Conservation (phyloP, 2,329 filamentous ascomycete genomes). For the Epichloe sylvatica region DNA sequence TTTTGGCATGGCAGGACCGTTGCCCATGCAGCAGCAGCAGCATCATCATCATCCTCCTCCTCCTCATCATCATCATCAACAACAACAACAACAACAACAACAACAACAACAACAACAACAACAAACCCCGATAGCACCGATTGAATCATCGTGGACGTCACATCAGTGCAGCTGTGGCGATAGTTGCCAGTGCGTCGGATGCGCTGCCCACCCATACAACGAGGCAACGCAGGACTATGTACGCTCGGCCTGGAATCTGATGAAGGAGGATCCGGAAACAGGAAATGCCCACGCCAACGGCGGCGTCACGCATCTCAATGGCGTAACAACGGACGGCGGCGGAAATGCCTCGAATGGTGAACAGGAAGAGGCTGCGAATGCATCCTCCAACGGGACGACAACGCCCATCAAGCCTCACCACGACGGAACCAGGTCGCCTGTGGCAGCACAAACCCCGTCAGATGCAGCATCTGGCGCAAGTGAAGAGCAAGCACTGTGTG, state of each 20-base stretch:
- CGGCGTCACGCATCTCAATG: no score
- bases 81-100: neutral
- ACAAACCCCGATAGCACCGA: slow-evolving; percentile 5
- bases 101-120: neutral
- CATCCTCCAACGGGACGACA: slow-evolving; percentile 9
- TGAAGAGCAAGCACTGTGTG: slow-evolving; percentile 38
- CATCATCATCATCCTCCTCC: neutral
- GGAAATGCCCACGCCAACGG: slow-evolving; percentile 8
- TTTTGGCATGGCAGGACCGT: slow-evolving; percentile 13
- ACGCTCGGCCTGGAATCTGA: slow-evolving; percentile 31
- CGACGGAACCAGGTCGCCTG: slow-evolving; percentile 23
- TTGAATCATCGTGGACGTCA: slow-evolving; percentile 19
- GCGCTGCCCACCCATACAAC: slow-evolving; percentile 54
- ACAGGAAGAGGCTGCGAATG: slow-evolving; percentile 10
- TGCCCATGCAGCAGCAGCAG: slow-evolving; percentile 9
- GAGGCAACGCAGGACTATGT: slow-evolving; percentile 43
- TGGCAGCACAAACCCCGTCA: slow-evolving; percentile 31
- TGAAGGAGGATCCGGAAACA: slow-evolving; percentile 21
- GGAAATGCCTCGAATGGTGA: slow-evolving; percentile 13
- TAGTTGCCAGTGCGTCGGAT: slow-evolving; percentile 53
- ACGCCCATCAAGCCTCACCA: slow-evolving; percentile 7
- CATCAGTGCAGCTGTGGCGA: slow-evolving; percentile 49
- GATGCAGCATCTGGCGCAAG: slow-evolving; percentile 29
- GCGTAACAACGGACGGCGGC: slow-evolving; percentile 4
- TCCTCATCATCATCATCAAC: no score